Conservation (phyloP, 345 rosid species). For the Aegle marmelos region DNA sequence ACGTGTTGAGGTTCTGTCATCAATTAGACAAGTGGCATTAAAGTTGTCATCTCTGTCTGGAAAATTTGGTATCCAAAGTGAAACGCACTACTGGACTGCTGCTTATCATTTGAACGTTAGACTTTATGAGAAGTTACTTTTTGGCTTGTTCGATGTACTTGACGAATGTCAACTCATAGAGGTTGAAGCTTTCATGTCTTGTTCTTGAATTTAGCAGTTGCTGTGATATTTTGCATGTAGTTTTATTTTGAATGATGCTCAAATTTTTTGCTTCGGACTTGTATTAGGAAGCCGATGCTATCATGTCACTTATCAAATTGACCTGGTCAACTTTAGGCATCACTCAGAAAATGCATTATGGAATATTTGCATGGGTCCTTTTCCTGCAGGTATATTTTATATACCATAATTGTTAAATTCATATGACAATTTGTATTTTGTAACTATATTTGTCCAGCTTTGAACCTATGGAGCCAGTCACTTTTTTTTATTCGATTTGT, state of each 20-base stretch:
- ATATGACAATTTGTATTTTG: background rate
- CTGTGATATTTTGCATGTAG: constrained; percentile 1
- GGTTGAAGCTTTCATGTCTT: constrained; percentile 43
- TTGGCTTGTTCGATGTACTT: constrained; percentile 77
- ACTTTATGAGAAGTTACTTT: constrained; percentile 74
- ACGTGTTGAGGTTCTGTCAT: constrained; percentile 70
- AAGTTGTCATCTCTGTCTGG: constrained; percentile 64
- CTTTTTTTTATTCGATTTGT: background rate
- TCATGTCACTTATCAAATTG: constrained; percentile 55
- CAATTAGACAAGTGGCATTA: constrained; percentile 58
- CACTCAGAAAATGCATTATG: constrained; percentile 73
- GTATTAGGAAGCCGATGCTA: constrained; percentile 66
- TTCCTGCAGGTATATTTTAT: constrained; percentile 72
- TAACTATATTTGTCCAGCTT: background rate
- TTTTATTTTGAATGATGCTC: constrained; percentile 5
- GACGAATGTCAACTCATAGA: constrained; percentile 90
- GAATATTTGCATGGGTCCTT: constrained; percentile 76
- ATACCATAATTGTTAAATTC: background rate
- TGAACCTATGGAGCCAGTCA: background rate
- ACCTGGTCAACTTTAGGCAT: constrained; percentile 93
- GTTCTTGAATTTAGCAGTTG: constrained; percentile 1
- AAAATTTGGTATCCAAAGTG: constrained; percentile 58
- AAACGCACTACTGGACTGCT: constrained; percentile 79
- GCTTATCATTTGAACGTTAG: constrained; percentile 74
- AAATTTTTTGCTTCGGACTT: constrained; percentile 19